Base-by-base conservation (phyloP, 1,139 yeast genomes). In the Blastobotrys illinoisensis region DNA sequence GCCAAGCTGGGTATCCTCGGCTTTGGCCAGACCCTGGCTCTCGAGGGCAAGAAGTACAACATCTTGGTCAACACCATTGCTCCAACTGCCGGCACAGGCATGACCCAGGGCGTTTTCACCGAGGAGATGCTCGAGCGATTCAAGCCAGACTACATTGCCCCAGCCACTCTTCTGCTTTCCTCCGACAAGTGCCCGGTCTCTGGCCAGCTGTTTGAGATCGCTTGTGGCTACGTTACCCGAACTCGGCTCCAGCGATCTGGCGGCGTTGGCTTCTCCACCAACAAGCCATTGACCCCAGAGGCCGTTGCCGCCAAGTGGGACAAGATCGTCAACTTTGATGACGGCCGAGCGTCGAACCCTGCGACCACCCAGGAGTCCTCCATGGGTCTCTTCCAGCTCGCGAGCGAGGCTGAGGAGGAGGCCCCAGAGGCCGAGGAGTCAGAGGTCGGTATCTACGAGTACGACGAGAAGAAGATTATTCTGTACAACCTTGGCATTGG, bases 71-170 rank as follows among this genome's bases (percentile, higher is more conserved):
- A 91, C 70, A 79, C 83, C 50, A 86, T 90, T 71, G 98, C 98
- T 49, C 99, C 99, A 57, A 97, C 91, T 70, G 98, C 98, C 47
- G 97, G 91, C 69, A 91, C 99, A 51, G 93, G 95, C 60, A 93
- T 93, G 99, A 93, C 98, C 36, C 80, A 82, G 68, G 86, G 96
- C 9, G 82, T 93, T 53, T 88, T 91, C 75, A 80, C 83, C 54
- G 86, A 85, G 58, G 98, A 91, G 71, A 74, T 80, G 75, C 77
- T 79, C 61, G 88, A 88, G 73, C 82, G 85, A 67, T 89, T 86
- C 74, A 90, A 88, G 66, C 93, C 98, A 16, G 83, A 85, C 58
- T 89, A 83, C 69, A 97, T 93, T 56, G 95, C 98, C 5, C 99
- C 99, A 59, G 77, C 90, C 59, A 82, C 89, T 62, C 90, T 89